phyloP scores from a whole-genome alignment of 2,329 filamentous ascomycete genomes.

The Pseudocercospora fuligena region DNA sequence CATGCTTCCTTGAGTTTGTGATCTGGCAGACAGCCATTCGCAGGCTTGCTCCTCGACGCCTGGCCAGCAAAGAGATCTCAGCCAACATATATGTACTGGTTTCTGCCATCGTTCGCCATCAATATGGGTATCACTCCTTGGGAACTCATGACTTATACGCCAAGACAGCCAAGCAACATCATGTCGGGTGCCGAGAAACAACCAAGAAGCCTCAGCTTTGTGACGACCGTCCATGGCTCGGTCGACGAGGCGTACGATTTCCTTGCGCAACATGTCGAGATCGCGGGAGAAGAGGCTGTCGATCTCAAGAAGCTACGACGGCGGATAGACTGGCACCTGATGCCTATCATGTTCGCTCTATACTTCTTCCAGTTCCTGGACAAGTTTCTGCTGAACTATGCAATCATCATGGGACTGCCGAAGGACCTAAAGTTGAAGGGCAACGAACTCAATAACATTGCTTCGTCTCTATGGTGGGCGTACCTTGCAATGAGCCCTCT shows the following conservation, averaged over 20 bases:
- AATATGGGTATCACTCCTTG: slow-evolving; percentile 5
- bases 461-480: slow-evolving; percentile 27
- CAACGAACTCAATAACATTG: slow-evolving; percentile 28
- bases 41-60: neutral
- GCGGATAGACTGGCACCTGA: slow-evolving; percentile 28
- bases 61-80: neutral
- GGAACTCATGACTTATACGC: neutral
- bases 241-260: slow-evolving; percentile 24
- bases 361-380: slow-evolving; percentile 25
- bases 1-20: neutral
- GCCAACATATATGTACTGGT: slow-evolving; percentile 3
- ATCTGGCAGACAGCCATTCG: slow-evolving; percentile 5
- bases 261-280: slow-evolving; percentile 16
- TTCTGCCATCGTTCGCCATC: neutral
- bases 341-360: slow-evolving; percentile 21
- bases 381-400: slow-evolving; percentile 69
- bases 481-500: slow-evolving; percentile 23
- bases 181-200: neutral
- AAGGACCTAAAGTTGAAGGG: slow-evolving; percentile 27
- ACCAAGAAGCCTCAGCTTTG: neutral
- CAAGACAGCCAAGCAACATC: neutral
- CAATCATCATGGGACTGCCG: slow-evolving; percentile 64
- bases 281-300: slow-evolving; percentile 15
- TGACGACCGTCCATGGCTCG: slow-evolving; percentile 1
- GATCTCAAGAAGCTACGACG: slow-evolving; percentile 23